phyloP scores from a whole-genome alignment of 768 basidiomycete species.

The Russula brevipes region DNA sequence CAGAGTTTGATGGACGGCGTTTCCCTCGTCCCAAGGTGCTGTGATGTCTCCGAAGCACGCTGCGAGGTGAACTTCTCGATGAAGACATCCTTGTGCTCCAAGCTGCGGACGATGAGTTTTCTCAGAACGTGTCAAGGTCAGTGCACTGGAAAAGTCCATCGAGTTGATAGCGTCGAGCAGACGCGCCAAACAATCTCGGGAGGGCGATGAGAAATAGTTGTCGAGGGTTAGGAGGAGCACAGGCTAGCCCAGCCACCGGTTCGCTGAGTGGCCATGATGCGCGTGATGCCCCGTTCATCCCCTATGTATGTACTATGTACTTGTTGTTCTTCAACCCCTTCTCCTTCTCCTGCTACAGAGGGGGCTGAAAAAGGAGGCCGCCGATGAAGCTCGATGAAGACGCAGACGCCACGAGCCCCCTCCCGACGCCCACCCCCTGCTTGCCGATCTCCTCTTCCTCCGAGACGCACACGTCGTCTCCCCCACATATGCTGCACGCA shows the following conservation, averaged over 20 bases:
- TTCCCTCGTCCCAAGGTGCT: conserved; percentile 1
- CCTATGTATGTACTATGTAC: too few species aligned
- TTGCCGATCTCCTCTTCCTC: too few species aligned
- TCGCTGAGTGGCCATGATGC: background rate
- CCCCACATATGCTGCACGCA: too few species aligned
- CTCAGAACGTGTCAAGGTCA: conserved; percentile 72
- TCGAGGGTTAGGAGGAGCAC: conserved; percentile 90
- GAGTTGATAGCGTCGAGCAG: conserved; percentile 92
- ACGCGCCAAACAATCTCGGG: conserved; percentile 82
- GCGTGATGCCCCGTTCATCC: too few species aligned
- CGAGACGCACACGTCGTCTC: too few species aligned
- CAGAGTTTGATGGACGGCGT: conserved; percentile 27
- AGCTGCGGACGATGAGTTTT: conserved; percentile 81
- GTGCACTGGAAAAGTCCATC: conserved; percentile 82
- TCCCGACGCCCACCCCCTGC: too few species aligned
- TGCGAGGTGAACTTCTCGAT: conserved; percentile 61
- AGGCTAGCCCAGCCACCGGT: conserved; percentile 51
- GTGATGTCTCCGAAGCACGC: conserved; percentile 8
- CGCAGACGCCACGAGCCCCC: too few species aligned
- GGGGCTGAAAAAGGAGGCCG: too few species aligned
- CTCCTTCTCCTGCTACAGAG: too few species aligned
- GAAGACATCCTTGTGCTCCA: conserved; percentile 90
- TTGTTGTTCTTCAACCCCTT: too few species aligned
- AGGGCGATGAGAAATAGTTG: conserved; percentile 87
- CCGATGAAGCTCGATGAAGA: too few species aligned